Percentiles rank a stretch among this genome's conserved stretches.
Conservation (phyloP, 140 eudicot species). For the Erigeron philadelphicus region DNA sequence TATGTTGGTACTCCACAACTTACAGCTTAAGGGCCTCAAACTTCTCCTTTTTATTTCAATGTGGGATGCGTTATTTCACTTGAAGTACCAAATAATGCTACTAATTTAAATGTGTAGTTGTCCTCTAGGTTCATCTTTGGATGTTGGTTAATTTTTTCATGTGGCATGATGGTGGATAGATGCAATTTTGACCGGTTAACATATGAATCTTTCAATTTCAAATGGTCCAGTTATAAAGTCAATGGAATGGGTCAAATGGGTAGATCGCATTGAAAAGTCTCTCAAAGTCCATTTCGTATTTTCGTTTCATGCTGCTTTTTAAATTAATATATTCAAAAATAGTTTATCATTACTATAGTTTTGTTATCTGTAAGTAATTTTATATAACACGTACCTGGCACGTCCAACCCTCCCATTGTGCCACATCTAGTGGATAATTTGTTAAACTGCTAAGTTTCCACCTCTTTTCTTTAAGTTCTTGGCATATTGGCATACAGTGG, state of each 20-base stretch:
- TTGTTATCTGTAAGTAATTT: neutral
- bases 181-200: slow-evolving; percentile 7
- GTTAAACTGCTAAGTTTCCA: neutral
- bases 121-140: slow-evolving; percentile 1
- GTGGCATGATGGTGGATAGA: slow-evolving; percentile 1
- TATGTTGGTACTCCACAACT: too few relatives aligned
- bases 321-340: neutral
- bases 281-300: neutral
- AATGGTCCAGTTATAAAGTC: neutral
- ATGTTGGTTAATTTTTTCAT: neutral
- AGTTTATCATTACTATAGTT: neutral
- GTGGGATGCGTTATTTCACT: too few relatives aligned
- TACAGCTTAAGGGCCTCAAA: too few relatives aligned
- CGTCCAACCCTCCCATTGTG: neutral
- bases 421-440: neutral
- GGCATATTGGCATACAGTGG: slow-evolving; percentile 7
- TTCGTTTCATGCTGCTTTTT: neutral
- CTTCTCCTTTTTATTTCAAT: too few relatives aligned
- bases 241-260: neutral
- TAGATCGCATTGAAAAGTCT: neutral
- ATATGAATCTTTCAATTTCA: neutral
- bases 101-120: slow-evolving; percentile 1
- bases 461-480: neutral
- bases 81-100: neutral
- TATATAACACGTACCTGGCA: neutral